Evolutionary conservation across 208 protist species (phyloP).

Genomic region (Phytomonas sp.): DNA sequence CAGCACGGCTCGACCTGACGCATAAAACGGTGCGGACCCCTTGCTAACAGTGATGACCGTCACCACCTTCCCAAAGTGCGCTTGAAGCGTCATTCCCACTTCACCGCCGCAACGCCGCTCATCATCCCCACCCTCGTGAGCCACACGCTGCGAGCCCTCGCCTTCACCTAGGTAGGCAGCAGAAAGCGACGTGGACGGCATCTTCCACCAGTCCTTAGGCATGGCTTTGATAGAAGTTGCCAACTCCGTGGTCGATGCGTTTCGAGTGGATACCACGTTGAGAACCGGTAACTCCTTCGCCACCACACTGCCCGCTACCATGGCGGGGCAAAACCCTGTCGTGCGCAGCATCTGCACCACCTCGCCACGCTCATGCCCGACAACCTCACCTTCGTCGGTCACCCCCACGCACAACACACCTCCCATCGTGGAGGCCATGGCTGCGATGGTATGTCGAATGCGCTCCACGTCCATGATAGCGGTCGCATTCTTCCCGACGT

Average conservation of each 20-base stretch:
- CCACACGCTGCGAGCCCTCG: too few relatives aligned
- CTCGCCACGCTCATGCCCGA: constrained; percentile 45
- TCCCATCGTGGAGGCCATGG: constrained; percentile 69
- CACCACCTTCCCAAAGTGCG: constrained; percentile 21
- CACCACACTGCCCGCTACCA: constrained; percentile 62
- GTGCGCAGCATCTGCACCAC: constrained; percentile 37
- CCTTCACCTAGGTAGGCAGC: background rate
- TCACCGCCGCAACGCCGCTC: background rate
- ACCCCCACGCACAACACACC: constrained; percentile 75
- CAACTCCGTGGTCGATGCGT: background rate
- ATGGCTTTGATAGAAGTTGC: constrained; percentile 17
- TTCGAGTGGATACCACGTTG: background rate
- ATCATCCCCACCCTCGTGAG: background rate
- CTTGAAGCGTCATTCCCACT: background rate
- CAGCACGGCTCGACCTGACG: constrained; percentile 28
- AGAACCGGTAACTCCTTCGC: constrained; percentile 53
- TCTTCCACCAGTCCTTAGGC: constrained; percentile 73
- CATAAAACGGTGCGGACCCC: constrained; percentile 75
- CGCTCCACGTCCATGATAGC: constrained; percentile 58
- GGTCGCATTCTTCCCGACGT: background rate
- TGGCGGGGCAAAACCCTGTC: constrained; percentile 76
- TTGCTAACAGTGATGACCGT: constrained; percentile 58
- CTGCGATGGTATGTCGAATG: constrained; percentile 71
- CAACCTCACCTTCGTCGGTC: constrained; percentile 44
- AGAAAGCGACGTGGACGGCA: background rate